Conservation (phyloP, 768 basidiomycete genomes). For the Pulveroboletus sp. region DNA sequence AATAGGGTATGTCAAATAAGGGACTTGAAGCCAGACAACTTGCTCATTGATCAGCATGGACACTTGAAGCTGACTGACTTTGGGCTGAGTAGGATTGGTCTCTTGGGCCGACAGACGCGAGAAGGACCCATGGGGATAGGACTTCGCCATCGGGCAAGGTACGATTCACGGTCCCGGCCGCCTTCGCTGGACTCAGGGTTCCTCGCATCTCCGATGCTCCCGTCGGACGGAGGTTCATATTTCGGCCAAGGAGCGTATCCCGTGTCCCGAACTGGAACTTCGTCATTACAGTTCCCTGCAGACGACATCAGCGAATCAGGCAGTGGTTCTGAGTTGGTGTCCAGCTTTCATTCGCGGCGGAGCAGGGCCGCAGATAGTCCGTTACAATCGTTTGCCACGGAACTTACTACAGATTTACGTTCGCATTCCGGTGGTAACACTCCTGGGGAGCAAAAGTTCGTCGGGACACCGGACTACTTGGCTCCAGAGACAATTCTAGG, state of each 20-base stretch:
- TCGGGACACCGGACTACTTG: conserved; percentile 96
- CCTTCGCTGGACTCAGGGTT: conserved; percentile 81
- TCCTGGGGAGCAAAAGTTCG: conserved; percentile 89
- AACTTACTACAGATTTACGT: conserved; percentile 77
- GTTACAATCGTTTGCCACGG: conserved; percentile 82
- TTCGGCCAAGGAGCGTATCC: conserved; percentile 67
- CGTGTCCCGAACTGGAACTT: conserved; percentile 56
- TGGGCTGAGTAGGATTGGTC: conserved; percentile 93
- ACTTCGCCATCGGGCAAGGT: conserved; percentile 51
- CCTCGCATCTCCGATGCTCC: conserved; percentile 71
- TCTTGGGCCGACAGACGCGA: conserved; percentile 94
- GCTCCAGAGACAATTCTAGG: conserved; percentile 96
- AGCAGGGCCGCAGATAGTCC: conserved; percentile 67
- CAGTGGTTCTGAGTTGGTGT: conserved; percentile 70
- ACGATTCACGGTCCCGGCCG: conserved; percentile 72
- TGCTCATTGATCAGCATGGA: conserved; percentile 94
- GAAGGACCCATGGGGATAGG: conserved; percentile 49
- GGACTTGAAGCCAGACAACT: conserved; percentile 96
- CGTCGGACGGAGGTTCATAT: conserved; percentile 75
- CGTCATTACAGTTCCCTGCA: conserved; percentile 65
- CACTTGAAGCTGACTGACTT: conserved; percentile 99
- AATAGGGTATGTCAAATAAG: conserved; percentile 39
- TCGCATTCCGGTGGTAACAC: conserved; percentile 64
- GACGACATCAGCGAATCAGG: conserved; percentile 89
- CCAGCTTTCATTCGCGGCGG: conserved; percentile 54